phyloP scores from a whole-genome alignment of 257 asterid genomes.

The Penstemon eatonii region DNA sequence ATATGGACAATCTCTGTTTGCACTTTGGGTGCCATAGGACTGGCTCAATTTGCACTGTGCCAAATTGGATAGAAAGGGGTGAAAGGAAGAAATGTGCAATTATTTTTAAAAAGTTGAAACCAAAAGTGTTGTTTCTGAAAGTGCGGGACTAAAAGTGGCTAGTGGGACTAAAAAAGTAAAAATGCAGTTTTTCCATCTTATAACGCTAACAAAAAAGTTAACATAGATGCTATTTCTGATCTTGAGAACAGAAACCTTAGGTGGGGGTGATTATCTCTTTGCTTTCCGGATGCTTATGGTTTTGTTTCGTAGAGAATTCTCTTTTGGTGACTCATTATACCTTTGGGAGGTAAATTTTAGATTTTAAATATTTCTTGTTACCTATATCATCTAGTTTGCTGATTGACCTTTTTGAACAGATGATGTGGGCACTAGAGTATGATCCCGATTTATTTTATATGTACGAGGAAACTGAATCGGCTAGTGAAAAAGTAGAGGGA shows the following conservation, averaged over 20 bases:
- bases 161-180: too few species aligned
- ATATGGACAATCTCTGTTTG: too few species aligned
- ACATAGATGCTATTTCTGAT: constrained; percentile 24
- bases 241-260: constrained; percentile 61
- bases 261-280: constrained; percentile 92
- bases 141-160: too few species aligned
- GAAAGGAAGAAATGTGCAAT: too few species aligned
- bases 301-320: constrained; percentile 90
- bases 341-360: constrained; percentile 83
- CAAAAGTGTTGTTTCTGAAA: too few species aligned
- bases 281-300: constrained; percentile 98
- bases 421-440: constrained; percentile 97
- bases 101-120: too few species aligned
- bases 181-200: too few species aligned
- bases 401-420: constrained; percentile 39
- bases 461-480: constrained; percentile 58
- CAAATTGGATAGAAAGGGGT: too few species aligned
- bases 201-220: constrained; percentile 13
- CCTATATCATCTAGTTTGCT: constrained; percentile 13
- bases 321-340: constrained; percentile 83
- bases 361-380: constrained; percentile 8
- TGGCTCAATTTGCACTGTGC: too few species aligned
- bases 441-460: constrained; percentile 59
- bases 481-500: constrained; percentile 49
- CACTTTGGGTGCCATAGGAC: too few species aligned